phyloP scores from a whole-genome alignment of 257 asterid genomes.

The Rhazya stricta region DNA sequence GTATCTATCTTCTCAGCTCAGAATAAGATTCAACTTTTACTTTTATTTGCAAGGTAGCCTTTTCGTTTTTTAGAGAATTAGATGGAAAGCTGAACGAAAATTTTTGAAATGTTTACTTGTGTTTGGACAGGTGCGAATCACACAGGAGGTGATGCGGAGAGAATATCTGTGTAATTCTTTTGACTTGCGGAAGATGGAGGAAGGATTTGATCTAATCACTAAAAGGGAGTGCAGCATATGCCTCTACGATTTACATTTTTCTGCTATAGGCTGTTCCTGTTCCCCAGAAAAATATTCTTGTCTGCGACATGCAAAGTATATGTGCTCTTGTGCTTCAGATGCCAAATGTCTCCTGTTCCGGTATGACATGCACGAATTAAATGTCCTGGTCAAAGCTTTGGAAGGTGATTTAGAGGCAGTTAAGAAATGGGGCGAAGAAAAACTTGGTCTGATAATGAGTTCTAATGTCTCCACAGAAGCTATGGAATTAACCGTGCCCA shows the following conservation, averaged over 20 bases:
- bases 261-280: constrained; percentile 59
- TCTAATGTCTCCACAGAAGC: constrained; percentile 12
- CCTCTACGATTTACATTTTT: constrained; percentile 60
- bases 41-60: not conserved
- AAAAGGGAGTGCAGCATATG: constrained; percentile 65
- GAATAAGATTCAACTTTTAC: not conserved
- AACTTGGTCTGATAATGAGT: constrained; percentile 25
- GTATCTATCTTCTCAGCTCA: not conserved
- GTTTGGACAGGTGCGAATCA: constrained; percentile 46
- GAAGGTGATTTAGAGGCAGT: constrained; percentile 51
- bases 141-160: constrained; percentile 44
- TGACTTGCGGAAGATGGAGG: constrained; percentile 32
- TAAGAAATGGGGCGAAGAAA: constrained; percentile 35
- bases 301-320: constrained; percentile 50
- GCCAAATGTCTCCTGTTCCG: constrained; percentile 41
- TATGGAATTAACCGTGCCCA: not conserved
- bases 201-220: constrained; percentile 22
- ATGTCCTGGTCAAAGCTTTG: constrained; percentile 58
- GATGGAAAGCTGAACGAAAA: not conserved
- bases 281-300: constrained; percentile 59
- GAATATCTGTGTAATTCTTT: constrained; percentile 40
- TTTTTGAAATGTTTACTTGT: not conserved
- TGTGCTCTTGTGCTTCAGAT: constrained; percentile 60
- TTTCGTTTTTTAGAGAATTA: not conserved
- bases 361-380: constrained; percentile 38